These are phyloP conservation scores for Fusarium buharicum DNA, from an alignment of 2,329 filamentous ascomycete genomes.

Conservation along the genomic window DNA sequence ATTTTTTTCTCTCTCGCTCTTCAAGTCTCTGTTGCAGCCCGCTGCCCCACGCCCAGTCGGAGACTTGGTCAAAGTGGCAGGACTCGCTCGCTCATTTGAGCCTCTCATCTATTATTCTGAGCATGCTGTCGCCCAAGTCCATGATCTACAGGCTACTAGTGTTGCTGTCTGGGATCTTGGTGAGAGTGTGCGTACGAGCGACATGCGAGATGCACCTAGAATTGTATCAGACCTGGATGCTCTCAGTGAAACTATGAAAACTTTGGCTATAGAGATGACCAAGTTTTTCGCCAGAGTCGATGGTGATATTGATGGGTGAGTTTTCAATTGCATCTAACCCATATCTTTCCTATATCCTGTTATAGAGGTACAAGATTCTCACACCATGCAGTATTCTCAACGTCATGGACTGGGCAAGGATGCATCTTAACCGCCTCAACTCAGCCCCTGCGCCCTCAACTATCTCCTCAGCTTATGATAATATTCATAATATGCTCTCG, in stretches of 20 bases:
- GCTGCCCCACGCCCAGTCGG: conserved; percentile 58
- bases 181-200: conserved; percentile 87
- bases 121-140: conserved; percentile 85
- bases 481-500: conserved; percentile 81
- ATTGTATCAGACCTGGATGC: conserved; percentile 89
- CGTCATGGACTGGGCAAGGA: conserved; percentile 95
- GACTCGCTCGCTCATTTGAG: conserved; percentile 90
- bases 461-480: conserved; percentile 79
- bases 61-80: conserved; percentile 90
- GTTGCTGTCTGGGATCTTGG: conserved; percentile 95
- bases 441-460: conserved; percentile 65
- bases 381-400: conserved; percentile 74
- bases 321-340: conserved; percentile 14
- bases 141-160: conserved; percentile 88
- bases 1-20: conserved; percentile 71
- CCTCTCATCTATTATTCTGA: conserved; percentile 96
- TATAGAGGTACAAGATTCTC: conserved; percentile 5
- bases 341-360: neutral
- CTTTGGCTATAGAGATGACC: conserved; percentile 84
- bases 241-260: conserved; percentile 85
- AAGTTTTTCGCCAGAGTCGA: conserved; percentile 95
- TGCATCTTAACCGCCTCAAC: conserved; percentile 79
- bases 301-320: conserved; percentile 85
- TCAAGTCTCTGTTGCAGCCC: conserved; percentile 76
- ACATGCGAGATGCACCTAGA: conserved; percentile 88